phyloP scores from a whole-genome alignment of 306 rosid species.

The Prunus persica region DNA sequence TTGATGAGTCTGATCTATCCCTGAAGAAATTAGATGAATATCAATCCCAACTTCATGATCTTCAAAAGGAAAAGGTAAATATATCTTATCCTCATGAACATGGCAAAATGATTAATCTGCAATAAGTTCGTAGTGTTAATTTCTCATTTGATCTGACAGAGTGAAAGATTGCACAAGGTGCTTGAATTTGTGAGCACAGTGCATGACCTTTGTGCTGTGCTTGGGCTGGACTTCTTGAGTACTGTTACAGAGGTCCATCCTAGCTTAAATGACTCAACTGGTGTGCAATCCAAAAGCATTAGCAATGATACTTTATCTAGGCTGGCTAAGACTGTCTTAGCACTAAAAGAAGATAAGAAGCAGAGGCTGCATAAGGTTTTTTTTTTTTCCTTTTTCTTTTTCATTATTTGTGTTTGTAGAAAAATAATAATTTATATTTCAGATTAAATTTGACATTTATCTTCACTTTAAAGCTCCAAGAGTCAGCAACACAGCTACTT shows the following conservation, averaged over 20 bases:
- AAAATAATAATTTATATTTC: not conserved
- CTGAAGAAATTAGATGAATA: conserved; percentile 83
- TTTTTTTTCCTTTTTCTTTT: not conserved
- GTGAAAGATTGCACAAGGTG: conserved; percentile 83
- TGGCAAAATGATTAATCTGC: conserved; percentile 3
- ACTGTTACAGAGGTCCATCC: conserved; percentile 98
- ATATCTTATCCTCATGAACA: not conserved
- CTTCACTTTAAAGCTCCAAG: conserved; percentile 76
- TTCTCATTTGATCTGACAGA: conserved; percentile 49
- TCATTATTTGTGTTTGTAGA: not conserved
- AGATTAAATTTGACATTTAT: conserved; percentile 15
- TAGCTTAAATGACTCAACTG: conserved; percentile 86
- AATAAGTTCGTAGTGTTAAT: conserved; percentile 19
- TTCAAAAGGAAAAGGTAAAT: conserved; percentile 93
- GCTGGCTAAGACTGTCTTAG: conserved; percentile 75
- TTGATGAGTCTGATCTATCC: conserved; percentile 82
- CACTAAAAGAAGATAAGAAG: conserved; percentile 69
- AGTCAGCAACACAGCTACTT: conserved; percentile 79
- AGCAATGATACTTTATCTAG: conserved; percentile 86
- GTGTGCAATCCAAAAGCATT: conserved; percentile 91
- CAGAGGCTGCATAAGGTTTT: conserved; percentile 76
- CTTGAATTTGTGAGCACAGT: conserved; percentile 86
- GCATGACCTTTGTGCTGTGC: conserved; percentile 96
- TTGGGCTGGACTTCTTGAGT: conserved; percentile 91
- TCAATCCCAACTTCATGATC: conserved; percentile 88